These are phyloP conservation scores for Vitellaria paradoxa DNA, from an alignment of 179 eudicot species.

Conservation along the genomic window DNA sequence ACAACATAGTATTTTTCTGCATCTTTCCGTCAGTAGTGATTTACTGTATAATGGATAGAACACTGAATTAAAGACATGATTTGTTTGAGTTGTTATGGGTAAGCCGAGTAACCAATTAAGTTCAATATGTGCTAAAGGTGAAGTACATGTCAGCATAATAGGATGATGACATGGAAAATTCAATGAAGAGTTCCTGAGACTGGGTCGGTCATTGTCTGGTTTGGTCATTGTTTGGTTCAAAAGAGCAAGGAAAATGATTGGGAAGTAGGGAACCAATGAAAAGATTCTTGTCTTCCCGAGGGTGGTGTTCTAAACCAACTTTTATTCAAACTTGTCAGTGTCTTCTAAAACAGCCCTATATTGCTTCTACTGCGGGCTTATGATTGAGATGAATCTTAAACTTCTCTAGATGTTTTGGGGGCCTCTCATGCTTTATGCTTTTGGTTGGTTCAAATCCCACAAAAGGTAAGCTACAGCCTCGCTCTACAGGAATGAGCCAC, in stretches of 20 bases:
- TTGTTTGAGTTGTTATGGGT: neutral
- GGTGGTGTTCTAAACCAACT: conserved; percentile 47
- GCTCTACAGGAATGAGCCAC: conserved; percentile 43
- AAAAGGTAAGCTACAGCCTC: conserved; percentile 38
- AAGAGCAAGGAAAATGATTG: conserved; percentile 54
- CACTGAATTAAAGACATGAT: neutral
- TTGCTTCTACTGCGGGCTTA: conserved; percentile 57
- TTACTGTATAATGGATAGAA: too few species aligned
- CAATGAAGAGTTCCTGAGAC: conserved; percentile 11
- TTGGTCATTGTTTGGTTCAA: conserved; percentile 33
- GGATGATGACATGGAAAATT: conserved; percentile 13
- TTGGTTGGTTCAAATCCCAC: conserved; percentile 40
- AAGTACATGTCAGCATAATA: neutral
- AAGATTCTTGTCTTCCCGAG: conserved; percentile 88
- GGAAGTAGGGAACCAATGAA: conserved; percentile 42
- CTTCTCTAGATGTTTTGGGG: conserved; percentile 53
- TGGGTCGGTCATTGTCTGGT: conserved; percentile 26
- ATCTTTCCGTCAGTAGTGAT: too few species aligned
- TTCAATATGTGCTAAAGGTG: neutral
- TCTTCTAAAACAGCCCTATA: conserved; percentile 83
- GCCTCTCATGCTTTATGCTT: conserved; percentile 57
- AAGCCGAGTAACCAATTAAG: neutral
- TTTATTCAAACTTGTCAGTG: conserved; percentile 74
- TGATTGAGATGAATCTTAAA: conserved; percentile 74
- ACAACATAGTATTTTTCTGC: neutral